phyloP scores from a whole-genome alignment of 352 stramenopile genomes.

The Pythium phragmitis region DNA sequence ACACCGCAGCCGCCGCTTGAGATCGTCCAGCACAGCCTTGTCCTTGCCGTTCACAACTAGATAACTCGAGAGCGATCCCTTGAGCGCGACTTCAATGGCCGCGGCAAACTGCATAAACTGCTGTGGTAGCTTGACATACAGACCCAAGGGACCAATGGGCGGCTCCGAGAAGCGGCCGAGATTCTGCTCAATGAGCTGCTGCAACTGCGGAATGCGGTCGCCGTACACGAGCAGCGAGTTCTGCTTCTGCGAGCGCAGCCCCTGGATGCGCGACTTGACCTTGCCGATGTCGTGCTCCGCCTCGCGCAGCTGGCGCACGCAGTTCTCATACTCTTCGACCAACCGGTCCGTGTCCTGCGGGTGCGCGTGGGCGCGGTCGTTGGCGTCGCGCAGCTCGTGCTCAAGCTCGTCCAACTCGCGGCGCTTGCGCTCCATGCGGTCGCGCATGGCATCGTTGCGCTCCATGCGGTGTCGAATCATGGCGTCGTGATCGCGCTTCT shows the following conservation, averaged over 20 bases:
- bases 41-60: slow-evolving; percentile 74
- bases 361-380: slow-evolving; percentile 13
- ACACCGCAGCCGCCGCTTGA: slow-evolving; percentile 70
- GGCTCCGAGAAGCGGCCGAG: slow-evolving; percentile 54
- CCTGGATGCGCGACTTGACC: slow-evolving; percentile 44
- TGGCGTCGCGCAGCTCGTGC: slow-evolving; percentile 26
- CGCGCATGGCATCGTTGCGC: slow-evolving; percentile 56
- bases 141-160: slow-evolving; percentile 71
- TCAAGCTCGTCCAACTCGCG: slow-evolving; percentile 48
- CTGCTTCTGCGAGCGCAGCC: slow-evolving; percentile 49
- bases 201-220: slow-evolving; percentile 62
- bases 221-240: slow-evolving; percentile 68
- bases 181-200: slow-evolving; percentile 77
- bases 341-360: slow-evolving; percentile 49
- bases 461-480: slow-evolving; percentile 61
- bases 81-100: slow-evolving; percentile 72
- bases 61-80: slow-evolving; percentile 74
- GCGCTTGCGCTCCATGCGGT: slow-evolving; percentile 49
- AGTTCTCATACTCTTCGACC: slow-evolving; percentile 60
- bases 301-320: slow-evolving; percentile 54
- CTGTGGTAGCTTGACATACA: slow-evolving; percentile 73
- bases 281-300: slow-evolving; percentile 49
- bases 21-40: slow-evolving; percentile 70
- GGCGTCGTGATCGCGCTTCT: slow-evolving; percentile 47
- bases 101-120: slow-evolving; percentile 64